Base-by-base conservation (phyloP, 495 filamentous ascomycete species). In the Hypomontagnella monticulosa region DNA sequence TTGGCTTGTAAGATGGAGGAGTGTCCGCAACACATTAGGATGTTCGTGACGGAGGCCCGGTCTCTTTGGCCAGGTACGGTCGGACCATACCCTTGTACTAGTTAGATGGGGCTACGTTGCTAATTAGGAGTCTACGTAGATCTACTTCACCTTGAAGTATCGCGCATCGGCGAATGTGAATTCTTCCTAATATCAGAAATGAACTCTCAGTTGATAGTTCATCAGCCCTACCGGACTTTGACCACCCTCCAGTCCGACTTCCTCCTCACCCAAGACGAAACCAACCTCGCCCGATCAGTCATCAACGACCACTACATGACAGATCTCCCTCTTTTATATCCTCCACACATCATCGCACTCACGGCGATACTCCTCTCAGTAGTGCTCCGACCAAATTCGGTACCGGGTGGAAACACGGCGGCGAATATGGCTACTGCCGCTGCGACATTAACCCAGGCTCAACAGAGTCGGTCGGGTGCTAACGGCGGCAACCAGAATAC, bases 1-100 rank as follows among this genome's bases (percentile, higher is more conserved):
- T 82, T 99, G 33, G 95, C 96, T 46, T 96, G 93, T 79, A 99
- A 99, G 78, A 97, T 96, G 91, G 95, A 99, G 76, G 95, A 99
- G 77, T 94, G 89, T 63, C 96, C 95, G 23, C 93, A 97, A 75
- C 96, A 99, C 76, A 98, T 99, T 61, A 85, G 94, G 32, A 84
- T 93, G 48, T 85, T 99, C 41, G 87, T 93, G 1, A 87, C 84
- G 4, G 94, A 99, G 75, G 92, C 93, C 4, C 86, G 92, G n/a
- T 83, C 86, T 47, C 79, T 93, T 40, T 99, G 93, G 92, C 90
- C 92, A 71, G 88, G 91, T 89, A 83, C 42, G 82, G 56, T 55
- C 50, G 16, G 44, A 12, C 30, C 14, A 23, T 36, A 23, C 38
- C 42, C 51, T 47, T 48, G 57, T 75, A n/a, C n/a, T n/a, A n/a